Evolutionary conservation across 345 rosid genomes (phyloP).

Genomic region (Atalantia buxifolia): DNA sequence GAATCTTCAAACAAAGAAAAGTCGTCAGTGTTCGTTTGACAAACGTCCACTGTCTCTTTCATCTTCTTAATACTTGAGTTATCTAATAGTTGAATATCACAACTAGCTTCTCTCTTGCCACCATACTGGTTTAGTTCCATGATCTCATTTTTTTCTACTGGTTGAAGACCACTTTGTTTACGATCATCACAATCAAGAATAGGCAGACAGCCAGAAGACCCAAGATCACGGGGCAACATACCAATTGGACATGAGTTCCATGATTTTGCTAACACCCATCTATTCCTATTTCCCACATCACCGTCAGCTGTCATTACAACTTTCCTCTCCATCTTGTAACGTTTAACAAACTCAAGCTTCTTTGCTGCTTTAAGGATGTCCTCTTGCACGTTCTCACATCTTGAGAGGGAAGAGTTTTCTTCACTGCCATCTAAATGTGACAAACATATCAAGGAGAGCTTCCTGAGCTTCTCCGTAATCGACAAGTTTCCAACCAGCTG

Average conservation of each 20-base stretch:
- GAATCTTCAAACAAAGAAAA: constrained; percentile 12
- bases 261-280: constrained; percentile 59
- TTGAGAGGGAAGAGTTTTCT: constrained; percentile 26
- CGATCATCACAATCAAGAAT: constrained; percentile 33
- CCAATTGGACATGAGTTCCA: constrained; percentile 93
- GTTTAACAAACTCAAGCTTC: constrained; percentile 54
- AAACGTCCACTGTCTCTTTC: constrained; percentile 22
- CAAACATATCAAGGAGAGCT: constrained; percentile 24
- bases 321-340: constrained; percentile 25
- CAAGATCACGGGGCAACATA: constrained; percentile 59
- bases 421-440: constrained; percentile 26
- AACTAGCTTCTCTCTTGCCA: constrained; percentile 33
- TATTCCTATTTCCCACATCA: constrained; percentile 22
- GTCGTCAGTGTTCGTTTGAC: constrained; percentile 12
- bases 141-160: constrained; percentile 23
- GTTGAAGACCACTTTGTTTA: constrained; percentile 5
- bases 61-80: constrained; percentile 21
- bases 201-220: constrained; percentile 67
- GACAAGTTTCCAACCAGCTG: constrained; percentile 37
- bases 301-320: constrained; percentile 19
- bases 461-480: constrained; percentile 47
- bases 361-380: constrained; percentile 46
- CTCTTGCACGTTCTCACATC: constrained; percentile 36
- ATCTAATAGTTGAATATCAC: constrained; percentile 11
- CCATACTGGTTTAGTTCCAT: constrained; percentile 19